Evolutionary conservation across 495 filamentous ascomycete species (phyloP), one percentile per base, ranked within the genome.

Genomic region (Chaetomium tenue): DNA sequence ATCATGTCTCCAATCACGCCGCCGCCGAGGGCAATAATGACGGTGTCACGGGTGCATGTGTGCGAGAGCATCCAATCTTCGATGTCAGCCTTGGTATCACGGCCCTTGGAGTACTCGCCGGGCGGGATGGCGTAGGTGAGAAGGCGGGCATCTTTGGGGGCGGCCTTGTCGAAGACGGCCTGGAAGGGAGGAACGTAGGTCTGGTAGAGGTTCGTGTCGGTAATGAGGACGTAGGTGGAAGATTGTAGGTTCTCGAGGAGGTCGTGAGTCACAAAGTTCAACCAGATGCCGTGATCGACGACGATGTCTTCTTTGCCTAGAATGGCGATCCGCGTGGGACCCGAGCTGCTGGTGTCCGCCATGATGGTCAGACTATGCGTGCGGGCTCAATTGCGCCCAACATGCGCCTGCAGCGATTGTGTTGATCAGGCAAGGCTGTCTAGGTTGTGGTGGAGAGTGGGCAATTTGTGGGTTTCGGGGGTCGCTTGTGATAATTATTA

Each of bases 1-100:
- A 96, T 92, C 87, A 98, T 88, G 74, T 98, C 94, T 23, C 94
- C 94, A 78, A 98, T 96, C 26, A 98, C 95, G 57, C 94, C 94
- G 64, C 94, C 94, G n/a, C 94, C 94, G 16, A 98, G 82, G 20
- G 94, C 94, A 75, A 98, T 91, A 58, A 98, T 85, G 51, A 98
- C 89, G 1, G 92, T 96, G 75, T 98, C 94, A 55, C 94, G 84
- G 22, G 93, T 96, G 82, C 92, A 98, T 85, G 87, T 78, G 63
- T 97, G 85, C 64, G 88, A 85, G 55, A 97, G 82, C 89, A 98
- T 90, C 95, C 95, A 98, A 79, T 98, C 93, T 74, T 98, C 93
- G 66, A 98, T 91, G 71, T 92, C 89, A 53, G 89, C 93, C 76
- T 97, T 97, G 23, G 93, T 97, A 72, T 89, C 86, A 68, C 93